Evolutionary conservation across 257 asterid genomes (phyloP).

Genomic region (Solanum verrucosum): DNA sequence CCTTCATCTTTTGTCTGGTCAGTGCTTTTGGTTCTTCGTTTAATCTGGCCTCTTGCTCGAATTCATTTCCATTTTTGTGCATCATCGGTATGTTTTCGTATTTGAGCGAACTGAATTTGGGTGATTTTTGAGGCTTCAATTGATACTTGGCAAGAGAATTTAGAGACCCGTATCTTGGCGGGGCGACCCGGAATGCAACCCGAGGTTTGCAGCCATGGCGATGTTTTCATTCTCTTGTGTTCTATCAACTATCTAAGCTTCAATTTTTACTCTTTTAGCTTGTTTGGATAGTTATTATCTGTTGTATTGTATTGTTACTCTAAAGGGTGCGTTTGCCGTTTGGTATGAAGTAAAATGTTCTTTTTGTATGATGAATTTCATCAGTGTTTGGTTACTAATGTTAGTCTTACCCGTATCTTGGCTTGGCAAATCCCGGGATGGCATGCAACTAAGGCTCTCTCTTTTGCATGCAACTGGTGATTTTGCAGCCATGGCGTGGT

Average conservation of each 20-base stretch:
- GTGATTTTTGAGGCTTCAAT: neutral
- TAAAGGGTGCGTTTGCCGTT: neutral
- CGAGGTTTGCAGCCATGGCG: neutral
- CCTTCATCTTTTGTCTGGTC: neutral
- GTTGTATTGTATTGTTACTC: neutral
- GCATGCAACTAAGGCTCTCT: neutral
- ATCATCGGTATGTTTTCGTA: too few relatives aligned
- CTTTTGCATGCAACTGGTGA: conserved; percentile 1
- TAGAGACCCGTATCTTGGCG: neutral
- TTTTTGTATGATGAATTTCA: neutral
- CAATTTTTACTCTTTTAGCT: neutral
- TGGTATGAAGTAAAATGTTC: neutral
- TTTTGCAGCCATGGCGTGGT: conserved; percentile 5
- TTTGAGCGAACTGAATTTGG: neutral
- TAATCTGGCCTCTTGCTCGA: neutral
- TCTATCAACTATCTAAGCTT: neutral
- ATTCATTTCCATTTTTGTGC: too few relatives aligned
- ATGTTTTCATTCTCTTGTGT: neutral
- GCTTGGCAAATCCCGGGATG: neutral
- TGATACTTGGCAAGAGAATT: neutral
- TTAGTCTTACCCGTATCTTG: neutral
- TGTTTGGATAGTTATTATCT: neutral
- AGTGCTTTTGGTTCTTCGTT: neutral
- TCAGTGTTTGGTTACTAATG: neutral
- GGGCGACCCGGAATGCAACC: neutral